Conservation (phyloP, 1,139 yeast genomes). For the Blastobotrys indianensis region DNA sequence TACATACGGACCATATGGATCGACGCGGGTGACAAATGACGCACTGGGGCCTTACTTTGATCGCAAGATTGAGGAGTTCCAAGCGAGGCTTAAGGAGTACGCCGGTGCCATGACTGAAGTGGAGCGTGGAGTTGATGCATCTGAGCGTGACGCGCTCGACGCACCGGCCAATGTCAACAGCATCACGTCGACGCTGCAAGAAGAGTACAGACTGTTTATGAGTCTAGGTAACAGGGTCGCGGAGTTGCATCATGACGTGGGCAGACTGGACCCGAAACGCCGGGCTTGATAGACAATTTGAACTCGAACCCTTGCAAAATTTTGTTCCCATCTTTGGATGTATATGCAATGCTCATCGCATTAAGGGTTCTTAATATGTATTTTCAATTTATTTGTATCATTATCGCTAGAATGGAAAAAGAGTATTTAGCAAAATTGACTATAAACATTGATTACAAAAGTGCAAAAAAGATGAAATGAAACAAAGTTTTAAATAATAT, state of each 20-base stretch:
- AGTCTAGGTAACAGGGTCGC: conserved; percentile 88
- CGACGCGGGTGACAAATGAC: conserved; percentile 42
- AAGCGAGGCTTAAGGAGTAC: conserved; percentile 58
- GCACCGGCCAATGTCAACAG: conserved; percentile 38
- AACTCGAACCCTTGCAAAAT: no score
- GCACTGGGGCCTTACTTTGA: conserved; percentile 56
- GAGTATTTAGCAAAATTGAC: no score
- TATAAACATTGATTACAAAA: no score
- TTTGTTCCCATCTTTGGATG: no score
- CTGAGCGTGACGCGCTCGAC: conserved; percentile 51
- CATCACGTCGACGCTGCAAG: conserved; percentile 63
- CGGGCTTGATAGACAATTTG: neutral
- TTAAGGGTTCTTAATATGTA: no score
- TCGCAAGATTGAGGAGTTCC: conserved; percentile 46
- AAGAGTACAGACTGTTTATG: conserved; percentile 82
- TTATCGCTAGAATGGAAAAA: no score
- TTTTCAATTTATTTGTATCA: no score
- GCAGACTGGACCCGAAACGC: conserved; percentile 32
- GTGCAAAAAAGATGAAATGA: no score
- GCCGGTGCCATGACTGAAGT: conserved; percentile 61
- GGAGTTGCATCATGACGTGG: conserved; percentile 73
- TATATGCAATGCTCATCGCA: no score
- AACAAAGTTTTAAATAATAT: no score
- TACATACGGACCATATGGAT: conserved; percentile 14
- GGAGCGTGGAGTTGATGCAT: conserved; percentile 68